Evolutionary conservation across 768 basidiomycete genomes (phyloP).

Genomic region (Hebeloma cylindrosporum): DNA sequence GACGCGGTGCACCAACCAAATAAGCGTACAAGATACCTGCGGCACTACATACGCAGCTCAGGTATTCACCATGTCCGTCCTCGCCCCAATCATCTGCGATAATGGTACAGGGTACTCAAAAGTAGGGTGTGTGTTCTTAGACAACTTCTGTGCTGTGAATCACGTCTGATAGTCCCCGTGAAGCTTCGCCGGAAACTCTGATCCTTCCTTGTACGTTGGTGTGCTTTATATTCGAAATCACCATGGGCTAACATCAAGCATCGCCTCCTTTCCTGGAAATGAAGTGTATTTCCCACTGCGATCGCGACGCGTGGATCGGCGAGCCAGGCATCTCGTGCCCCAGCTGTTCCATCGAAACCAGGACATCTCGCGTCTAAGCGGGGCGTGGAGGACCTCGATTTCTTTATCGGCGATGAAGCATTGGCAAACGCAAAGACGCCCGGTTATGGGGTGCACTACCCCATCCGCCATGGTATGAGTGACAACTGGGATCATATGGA

Average conservation of each 20-base stretch:
- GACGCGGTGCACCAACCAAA: slow-evolving; percentile 17
- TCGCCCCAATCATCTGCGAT: slow-evolving; percentile 95
- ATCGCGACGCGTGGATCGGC: slow-evolving; percentile 87
- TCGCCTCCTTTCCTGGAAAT: slow-evolving; percentile 6
- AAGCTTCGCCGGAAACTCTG: slow-evolving; percentile 97
- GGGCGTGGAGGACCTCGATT: slow-evolving; percentile 98
- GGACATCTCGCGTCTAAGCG: slow-evolving; percentile 94
- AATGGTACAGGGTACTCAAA: slow-evolving; percentile 98
- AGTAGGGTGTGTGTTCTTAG: slow-evolving; percentile 69
- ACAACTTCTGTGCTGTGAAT: neutral
- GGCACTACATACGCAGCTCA: slow-evolving; percentile 15
- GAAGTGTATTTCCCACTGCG: slow-evolving; percentile 94
- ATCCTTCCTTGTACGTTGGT: slow-evolving; percentile 88
- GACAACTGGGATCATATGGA: slow-evolving; percentile 99
- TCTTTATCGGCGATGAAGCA: slow-evolving; percentile 99
- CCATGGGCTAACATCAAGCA: slow-evolving; percentile 12
- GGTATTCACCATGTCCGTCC: slow-evolving; percentile 62
- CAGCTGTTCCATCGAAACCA: slow-evolving; percentile 80
- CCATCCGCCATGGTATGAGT: slow-evolving; percentile 96
- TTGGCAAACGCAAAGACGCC: slow-evolving; percentile 94
- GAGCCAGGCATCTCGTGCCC: slow-evolving; percentile 62
- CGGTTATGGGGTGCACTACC: slow-evolving; percentile 92
- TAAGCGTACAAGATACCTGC: slow-evolving; percentile 12
- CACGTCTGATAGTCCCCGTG: slow-evolving; percentile 9
- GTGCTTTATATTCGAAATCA: slow-evolving; percentile 1